phyloP scores from a whole-genome alignment of 202 grass and related monocot species.

The Musa balbisiana region DNA sequence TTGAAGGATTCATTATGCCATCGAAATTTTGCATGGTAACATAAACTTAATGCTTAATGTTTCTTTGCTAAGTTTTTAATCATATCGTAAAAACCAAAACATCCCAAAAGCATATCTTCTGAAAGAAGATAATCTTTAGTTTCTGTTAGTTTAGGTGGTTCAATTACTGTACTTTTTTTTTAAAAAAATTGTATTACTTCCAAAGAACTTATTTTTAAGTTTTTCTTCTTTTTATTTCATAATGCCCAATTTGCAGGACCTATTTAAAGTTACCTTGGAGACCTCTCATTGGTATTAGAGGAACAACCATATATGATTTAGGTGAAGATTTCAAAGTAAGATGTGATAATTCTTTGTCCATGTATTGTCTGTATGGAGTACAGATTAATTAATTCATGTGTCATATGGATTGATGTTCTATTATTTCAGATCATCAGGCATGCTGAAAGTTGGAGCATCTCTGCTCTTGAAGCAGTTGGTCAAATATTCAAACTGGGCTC shows the following conservation, averaged over 20 bases:
- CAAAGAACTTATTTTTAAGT: not conserved
- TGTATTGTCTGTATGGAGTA: not conserved
- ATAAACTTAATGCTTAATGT: no score
- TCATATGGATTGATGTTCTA: not conserved
- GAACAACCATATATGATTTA: constrained; percentile 71
- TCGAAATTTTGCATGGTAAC: no score
- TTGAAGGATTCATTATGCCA: no score
- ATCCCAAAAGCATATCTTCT: no score
- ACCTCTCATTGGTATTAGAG: constrained; percentile 58
- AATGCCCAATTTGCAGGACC: constrained; percentile 31
- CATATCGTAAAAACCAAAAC: no score
- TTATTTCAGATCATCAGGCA: constrained; percentile 49
- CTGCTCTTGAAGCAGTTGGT: constrained; percentile 59
- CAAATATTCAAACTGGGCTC: constrained; percentile 47
- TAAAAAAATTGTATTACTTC: no score
- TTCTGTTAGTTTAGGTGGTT: no score
- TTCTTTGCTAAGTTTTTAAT: no score
- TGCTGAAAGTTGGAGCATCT: constrained; percentile 76
- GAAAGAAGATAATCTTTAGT: no score
- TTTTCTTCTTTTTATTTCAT: not conserved
- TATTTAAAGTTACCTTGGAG: constrained; percentile 85
- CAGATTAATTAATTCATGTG: not conserved
- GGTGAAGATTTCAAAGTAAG: constrained; percentile 53
- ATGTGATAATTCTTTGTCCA: not conserved
- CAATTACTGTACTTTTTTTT: no score